Evolutionary conservation across 2,329 filamentous ascomycete genomes (phyloP), one percentile per base, ranked within the genome.

Genomic region (Blumeriella jaapii): DNA sequence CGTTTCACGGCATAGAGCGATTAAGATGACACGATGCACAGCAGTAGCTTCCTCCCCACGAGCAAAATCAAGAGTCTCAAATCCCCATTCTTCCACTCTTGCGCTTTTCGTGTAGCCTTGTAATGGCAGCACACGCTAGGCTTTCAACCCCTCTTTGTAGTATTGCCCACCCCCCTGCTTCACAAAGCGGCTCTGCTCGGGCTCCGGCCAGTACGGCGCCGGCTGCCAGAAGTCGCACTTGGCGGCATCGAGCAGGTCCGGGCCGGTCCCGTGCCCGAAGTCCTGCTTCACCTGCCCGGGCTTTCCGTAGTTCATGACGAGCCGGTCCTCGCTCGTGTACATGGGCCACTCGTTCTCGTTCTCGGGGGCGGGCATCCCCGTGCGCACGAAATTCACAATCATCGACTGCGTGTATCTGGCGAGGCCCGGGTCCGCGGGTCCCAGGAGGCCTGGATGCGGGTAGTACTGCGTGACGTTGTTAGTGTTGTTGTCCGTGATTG

Each of bases 171-270:
- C 23, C 13, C 14, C 23, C 23, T 34, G 23, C 23, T 27, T 8
- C 3, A 20, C 22, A 13, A 27, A 19, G 2, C 11, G 3, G 6
- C 6, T 12, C 5, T 19, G 6, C 15, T 34, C 11, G 9, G 3
- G 3, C 11, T 26, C 22, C 9, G 20, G 2, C 11, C 25, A 34
- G n/a, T 34, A 34, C 5, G 31, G 31, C 14, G 31, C 31, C n/a
- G 23, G 19, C 23, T 34, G 31, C 31, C 31, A 34, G 18, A 18
- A 34, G 3, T 23, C 15, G 16, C 31, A 34, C 23, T 34, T 34
- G 2, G 26, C 31, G 9, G 11, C 2, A 18, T 27, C 31, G n/a
- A 34, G 12, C 15, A 26, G 18, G 10, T 34, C 31, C 7, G 16
- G 14, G 3, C 31, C 31, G 14, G 14, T 17, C 7, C 14, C 22